Conservation (phyloP, 2,329 filamentous ascomycete species). For the Neofusicoccum kwambonambiense region DNA sequence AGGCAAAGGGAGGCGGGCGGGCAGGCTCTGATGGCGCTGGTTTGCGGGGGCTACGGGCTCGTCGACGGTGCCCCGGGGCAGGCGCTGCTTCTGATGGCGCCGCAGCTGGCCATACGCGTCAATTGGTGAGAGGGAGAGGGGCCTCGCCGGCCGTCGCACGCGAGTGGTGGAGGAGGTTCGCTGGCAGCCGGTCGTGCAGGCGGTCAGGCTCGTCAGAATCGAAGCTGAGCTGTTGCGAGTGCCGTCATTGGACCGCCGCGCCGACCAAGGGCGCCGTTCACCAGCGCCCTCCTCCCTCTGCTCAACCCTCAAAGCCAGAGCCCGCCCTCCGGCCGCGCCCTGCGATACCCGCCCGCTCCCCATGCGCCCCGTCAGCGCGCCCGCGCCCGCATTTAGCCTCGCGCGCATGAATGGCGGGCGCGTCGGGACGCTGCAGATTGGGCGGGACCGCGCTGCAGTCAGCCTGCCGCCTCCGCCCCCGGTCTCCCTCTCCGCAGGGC, state of each 20-base stretch:
- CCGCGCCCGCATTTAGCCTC: slow-evolving; percentile 1
- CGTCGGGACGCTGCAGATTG: slow-evolving; percentile 9
- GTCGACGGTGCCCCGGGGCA: neutral
- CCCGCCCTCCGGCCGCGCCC: neutral
- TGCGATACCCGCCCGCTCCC: neutral
- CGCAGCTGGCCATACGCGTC: slow-evolving; percentile 12
- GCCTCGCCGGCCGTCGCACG: slow-evolving; percentile 3
- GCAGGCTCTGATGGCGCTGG: slow-evolving; percentile 9
- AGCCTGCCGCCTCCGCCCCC: neutral
- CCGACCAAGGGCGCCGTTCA: neutral
- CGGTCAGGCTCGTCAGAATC: slow-evolving; percentile 12
- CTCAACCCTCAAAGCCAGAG: neutral
- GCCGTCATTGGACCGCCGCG: slow-evolving; percentile 11
- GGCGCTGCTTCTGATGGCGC: slow-evolving; percentile 13
- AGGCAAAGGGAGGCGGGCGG: slow-evolving; percentile 15
- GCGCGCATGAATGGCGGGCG: slow-evolving; percentile 9
- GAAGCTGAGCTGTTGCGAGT: slow-evolving; percentile 4
- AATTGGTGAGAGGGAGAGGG: slow-evolving; percentile 12
- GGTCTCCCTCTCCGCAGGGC: neutral
- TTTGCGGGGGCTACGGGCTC: slow-evolving; percentile 1
- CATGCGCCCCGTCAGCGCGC: neutral
- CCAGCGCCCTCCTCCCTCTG: neutral
- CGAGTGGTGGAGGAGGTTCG: slow-evolving; percentile 15
- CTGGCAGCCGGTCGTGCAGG: slow-evolving; percentile 15
- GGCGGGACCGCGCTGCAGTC: slow-evolving; percentile 4